Evolutionary conservation across 2,329 filamentous ascomycete species (phyloP).

Genomic region (Aspergillus sp.): DNA sequence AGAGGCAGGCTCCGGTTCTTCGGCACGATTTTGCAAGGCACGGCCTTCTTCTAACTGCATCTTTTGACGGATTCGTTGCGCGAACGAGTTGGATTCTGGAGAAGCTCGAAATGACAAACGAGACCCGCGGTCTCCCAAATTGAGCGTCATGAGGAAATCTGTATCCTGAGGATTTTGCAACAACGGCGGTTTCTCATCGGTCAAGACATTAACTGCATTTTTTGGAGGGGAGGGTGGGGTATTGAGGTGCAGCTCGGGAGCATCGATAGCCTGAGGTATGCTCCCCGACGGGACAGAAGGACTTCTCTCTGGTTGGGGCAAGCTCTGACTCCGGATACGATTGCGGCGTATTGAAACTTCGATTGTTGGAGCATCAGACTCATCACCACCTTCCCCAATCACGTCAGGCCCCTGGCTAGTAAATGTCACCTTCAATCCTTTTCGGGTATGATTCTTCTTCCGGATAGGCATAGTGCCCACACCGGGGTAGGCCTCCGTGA

Average conservation of each 20-base stretch:
- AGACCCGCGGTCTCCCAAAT: constrained; percentile 21
- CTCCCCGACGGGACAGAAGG: constrained; percentile 5
- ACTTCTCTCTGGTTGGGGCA: constrained; percentile 7
- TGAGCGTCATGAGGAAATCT: constrained; percentile 31
- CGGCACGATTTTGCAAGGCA: constrained; percentile 40
- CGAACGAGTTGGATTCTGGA: constrained; percentile 38
- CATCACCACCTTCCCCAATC: constrained; percentile 88
- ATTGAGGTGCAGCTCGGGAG: constrained; percentile 25
- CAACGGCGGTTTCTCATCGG: constrained; percentile 21
- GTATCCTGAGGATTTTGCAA: constrained; percentile 28
- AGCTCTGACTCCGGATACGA: constrained; percentile 15
- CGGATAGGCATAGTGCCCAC: constrained; percentile 12
- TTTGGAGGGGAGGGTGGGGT: constrained; percentile 14
- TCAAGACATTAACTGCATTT: constrained; percentile 8
- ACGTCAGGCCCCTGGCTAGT: constrained; percentile 63
- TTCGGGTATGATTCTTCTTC: constrained; percentile 42
- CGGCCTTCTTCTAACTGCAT: constrained; percentile 47
- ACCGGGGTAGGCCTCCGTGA: background rate
- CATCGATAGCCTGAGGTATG: constrained; percentile 7
- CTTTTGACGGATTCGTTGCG: constrained; percentile 40
- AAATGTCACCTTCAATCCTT: constrained; percentile 68
- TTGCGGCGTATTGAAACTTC: constrained; percentile 55
- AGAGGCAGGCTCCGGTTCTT: constrained; percentile 19
- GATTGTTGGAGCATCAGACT: constrained; percentile 62
- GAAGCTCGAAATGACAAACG: constrained; percentile 34